phyloP scores from a whole-genome alignment of 1,139 yeast genomes.

The Keqinozyma sinolaborantium region DNA sequence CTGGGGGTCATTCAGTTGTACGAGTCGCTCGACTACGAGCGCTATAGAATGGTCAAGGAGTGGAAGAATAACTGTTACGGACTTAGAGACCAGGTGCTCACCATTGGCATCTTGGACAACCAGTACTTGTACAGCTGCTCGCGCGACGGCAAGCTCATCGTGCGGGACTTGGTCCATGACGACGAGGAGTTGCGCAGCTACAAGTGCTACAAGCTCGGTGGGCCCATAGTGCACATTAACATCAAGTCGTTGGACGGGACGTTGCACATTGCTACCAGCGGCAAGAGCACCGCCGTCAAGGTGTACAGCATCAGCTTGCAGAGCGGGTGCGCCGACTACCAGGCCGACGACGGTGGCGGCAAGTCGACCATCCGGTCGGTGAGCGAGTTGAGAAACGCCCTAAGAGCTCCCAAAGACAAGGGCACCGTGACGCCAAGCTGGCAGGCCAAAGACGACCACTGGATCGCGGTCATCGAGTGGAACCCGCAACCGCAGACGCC shows the following conservation, averaged over 20 bases:
- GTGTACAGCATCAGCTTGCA: slow-evolving; percentile 17
- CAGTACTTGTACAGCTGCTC: slow-evolving; percentile 44
- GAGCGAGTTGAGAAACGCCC: slow-evolving; percentile 16
- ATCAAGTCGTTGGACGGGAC: slow-evolving; percentile 14
- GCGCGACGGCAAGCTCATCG: slow-evolving; percentile 37
- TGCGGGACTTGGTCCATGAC: slow-evolving; percentile 43
- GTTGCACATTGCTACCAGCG: slow-evolving; percentile 36
- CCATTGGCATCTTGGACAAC: slow-evolving; percentile 23
- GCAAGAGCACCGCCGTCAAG: slow-evolving; percentile 43
- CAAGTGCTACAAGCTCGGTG: slow-evolving; percentile 25
- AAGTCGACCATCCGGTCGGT: slow-evolving; percentile 2
- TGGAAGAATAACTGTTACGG: slow-evolving; percentile 28
- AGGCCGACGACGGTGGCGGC: background rate
- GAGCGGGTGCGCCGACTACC: background rate
- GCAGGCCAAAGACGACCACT: slow-evolving; percentile 2
- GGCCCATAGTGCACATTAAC: slow-evolving; percentile 34
- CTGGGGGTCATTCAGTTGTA: slow-evolving; percentile 31
- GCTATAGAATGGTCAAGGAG: slow-evolving; percentile 28
- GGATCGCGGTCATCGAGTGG: slow-evolving; percentile 8
- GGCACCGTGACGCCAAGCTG: background rate
- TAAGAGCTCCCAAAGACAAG: slow-evolving; percentile 17
- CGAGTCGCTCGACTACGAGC: slow-evolving; percentile 12
- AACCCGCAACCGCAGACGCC: slow-evolving; percentile 11
- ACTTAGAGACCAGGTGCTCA: slow-evolving; percentile 15
- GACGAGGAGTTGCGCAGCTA: slow-evolving; percentile 29